Evolutionary conservation across 257 asterid species (phyloP), one percentile per base, ranked within the genome.

Genomic region (Datura wrightii): DNA sequence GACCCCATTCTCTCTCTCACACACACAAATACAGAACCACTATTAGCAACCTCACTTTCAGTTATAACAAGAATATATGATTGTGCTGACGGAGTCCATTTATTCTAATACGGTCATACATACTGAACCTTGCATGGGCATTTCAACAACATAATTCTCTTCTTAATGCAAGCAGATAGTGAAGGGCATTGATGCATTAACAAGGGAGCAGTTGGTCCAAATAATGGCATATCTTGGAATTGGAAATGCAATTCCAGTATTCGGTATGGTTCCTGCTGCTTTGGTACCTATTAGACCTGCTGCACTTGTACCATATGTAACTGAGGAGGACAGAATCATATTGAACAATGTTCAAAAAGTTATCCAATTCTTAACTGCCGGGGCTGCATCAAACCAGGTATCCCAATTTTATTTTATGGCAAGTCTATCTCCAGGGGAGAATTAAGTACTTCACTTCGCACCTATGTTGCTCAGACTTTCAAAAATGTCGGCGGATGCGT

Each of bases 151-250:
- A 82, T 50, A 50, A 56, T 69, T 85, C 84, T 79, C 24, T 41
- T 58, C 58, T 85, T 63, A 53, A 74, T 85, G 18, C 67, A 79
- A 83, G 89, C 94, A 97, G 99, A 90, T 95, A 79, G 99, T 97
- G 87, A 97, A 97, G 93, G 98, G 97, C n/a, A 95, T 97, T 63
- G 99, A 97, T 82, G 99, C 99, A 60, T 82, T 95, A 74, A 85
- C 98, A 42, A 97, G 99, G 92, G 97, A 97, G 85, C 99, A 95
- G 88, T 88, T 97, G 85, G 94, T 94, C 86, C 98, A 91, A 86
- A 88, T 93, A 87, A 86, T 90, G 94, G 91, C 96, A 34, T 60
- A 91, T 60, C 87, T 93, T 81, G 98, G 99, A 71, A 81, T 97
- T 83, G 84, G 92, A 91, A 95, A 93, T 83, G 89, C 89, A 76